A percentile compares a stretch with the other conserved stretches of the same genome.
Conservation (phyloP, 371 early-diverging fungal species). For the Coemansia sp. region DNA sequence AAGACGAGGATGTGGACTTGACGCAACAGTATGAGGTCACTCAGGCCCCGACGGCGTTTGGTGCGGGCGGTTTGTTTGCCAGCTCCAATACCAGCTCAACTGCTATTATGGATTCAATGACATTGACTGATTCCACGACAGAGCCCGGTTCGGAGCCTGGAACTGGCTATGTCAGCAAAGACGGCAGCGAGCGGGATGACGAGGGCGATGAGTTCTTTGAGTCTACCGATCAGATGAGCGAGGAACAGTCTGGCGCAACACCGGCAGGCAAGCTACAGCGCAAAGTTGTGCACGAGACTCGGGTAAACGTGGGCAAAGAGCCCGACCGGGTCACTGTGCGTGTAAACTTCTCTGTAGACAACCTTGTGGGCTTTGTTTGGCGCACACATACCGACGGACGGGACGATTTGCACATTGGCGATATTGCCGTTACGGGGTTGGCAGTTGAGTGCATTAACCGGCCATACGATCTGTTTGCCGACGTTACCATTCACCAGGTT, state of each 20-base stretch:
- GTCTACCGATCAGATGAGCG: constrained; percentile 30
- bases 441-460: constrained; percentile 67
- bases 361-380: constrained; percentile 51
- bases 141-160: background rate
- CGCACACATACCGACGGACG: constrained; percentile 37
- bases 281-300: constrained; percentile 17
- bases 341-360: constrained; percentile 51
- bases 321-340: constrained; percentile 48
- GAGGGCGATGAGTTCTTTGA: constrained; percentile 51
- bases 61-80: constrained; percentile 36
- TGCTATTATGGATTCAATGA: background rate
- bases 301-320: constrained; percentile 34
- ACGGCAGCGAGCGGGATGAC: constrained; percentile 5
- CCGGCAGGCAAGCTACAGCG: constrained; percentile 25
- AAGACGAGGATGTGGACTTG: constrained; percentile 40
- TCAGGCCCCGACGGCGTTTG: constrained; percentile 35
- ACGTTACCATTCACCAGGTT: constrained; percentile 71
- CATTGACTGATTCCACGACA: background rate
- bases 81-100: constrained; percentile 1
- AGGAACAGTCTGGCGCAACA: constrained; percentile 6
- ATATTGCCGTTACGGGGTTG: constrained; percentile 65
- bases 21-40: constrained; percentile 45
- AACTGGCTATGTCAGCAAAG: background rate
- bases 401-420: constrained; percentile 46
- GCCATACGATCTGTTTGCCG: constrained; percentile 70